Percentiles rank a stretch among this genome's conserved stretches.
phyloP scores from a whole-genome alignment of 2,329 filamentous ascomycete species.

The Colletotrichum shisoi region DNA sequence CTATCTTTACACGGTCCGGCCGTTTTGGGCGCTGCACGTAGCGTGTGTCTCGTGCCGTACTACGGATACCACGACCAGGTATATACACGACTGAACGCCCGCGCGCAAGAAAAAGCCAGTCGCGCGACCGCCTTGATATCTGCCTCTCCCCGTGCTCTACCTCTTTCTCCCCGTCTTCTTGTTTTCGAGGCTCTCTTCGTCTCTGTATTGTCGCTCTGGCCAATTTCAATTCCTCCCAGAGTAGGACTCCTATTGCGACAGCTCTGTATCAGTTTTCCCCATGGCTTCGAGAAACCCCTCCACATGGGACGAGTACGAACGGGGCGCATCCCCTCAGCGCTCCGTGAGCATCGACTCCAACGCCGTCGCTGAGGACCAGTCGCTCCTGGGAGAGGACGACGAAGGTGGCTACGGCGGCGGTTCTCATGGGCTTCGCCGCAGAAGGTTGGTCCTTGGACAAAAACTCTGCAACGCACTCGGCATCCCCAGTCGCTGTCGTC shows the following conservation, averaged over 20 bases:
- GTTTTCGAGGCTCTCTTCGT: constrained; percentile 7
- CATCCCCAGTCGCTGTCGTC: constrained; percentile 3
- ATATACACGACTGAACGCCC: constrained; percentile 35
- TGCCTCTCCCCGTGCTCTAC: not conserved
- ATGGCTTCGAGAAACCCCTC: constrained; percentile 50
- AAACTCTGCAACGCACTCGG: not conserved
- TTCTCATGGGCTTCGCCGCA: constrained; percentile 44
- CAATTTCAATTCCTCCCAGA: not conserved
- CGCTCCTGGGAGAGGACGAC: constrained; percentile 54
- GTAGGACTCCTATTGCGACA: not conserved
- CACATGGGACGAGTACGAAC: constrained; percentile 59
- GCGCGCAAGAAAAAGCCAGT: constrained; percentile 13
- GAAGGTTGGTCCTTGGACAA: constrained; percentile 47
- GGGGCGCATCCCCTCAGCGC: constrained; percentile 50
- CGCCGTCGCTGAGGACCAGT: constrained; percentile 56
- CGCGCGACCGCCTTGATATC: constrained; percentile 19
- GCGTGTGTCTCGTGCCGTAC: constrained; percentile 13
- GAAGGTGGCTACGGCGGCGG: constrained; percentile 46
- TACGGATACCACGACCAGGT: constrained; percentile 11
- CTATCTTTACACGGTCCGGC: constrained; percentile 32
- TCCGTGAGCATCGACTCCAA: constrained; percentile 55
- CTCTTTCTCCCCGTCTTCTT: not conserved
- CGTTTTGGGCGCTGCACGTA: constrained; percentile 17
- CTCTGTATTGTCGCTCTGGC: not conserved
- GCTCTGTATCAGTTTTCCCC: not conserved